Conservation (phyloP, 2,329 filamentous ascomycete species). For the Penicillium glabrum region DNA sequence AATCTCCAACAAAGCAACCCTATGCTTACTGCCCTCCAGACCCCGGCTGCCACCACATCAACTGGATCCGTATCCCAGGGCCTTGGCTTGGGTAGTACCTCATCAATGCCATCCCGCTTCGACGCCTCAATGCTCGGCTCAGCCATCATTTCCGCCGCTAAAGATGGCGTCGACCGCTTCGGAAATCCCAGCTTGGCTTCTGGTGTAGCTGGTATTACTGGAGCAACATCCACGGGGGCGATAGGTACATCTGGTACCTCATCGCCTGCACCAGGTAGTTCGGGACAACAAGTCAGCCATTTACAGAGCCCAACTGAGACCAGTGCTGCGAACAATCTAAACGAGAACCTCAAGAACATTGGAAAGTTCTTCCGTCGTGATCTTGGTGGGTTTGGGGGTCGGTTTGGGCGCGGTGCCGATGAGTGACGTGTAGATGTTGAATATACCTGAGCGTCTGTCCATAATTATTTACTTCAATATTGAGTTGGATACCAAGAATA, state of each 20-base stretch:
- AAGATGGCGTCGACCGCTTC: slow-evolving; percentile 78
- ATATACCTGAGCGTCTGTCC: not conserved
- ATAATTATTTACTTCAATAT: not conserved
- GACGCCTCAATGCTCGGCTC: slow-evolving; percentile 82
- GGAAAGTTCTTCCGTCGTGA: slow-evolving; percentile 95
- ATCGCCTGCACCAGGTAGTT: slow-evolving; percentile 22
- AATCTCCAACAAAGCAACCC: slow-evolving; percentile 70
- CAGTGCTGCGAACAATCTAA: slow-evolving; percentile 67
- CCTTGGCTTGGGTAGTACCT: slow-evolving; percentile 46
- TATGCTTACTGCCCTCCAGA: slow-evolving; percentile 65
- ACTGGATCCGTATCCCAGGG: slow-evolving; percentile 47
- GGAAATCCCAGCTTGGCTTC: slow-evolving; percentile 58
- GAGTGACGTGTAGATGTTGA: slow-evolving; percentile 4
- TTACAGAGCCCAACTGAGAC: slow-evolving; percentile 23
- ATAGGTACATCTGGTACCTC: slow-evolving; percentile 26
- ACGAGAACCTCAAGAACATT: slow-evolving; percentile 92
- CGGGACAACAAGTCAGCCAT: slow-evolving; percentile 22
- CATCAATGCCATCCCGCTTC: slow-evolving; percentile 60
- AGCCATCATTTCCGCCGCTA: slow-evolving; percentile 81
- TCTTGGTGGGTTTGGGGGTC: slow-evolving; percentile 70
- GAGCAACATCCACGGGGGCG: slow-evolving; percentile 30
- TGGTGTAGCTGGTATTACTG: slow-evolving; percentile 31
- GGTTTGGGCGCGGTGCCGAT: slow-evolving; percentile 57
- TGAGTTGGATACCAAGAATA: not conserved
- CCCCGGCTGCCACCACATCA: slow-evolving; percentile 23